Evolutionary conservation across 2,329 filamentous ascomycete genomes (phyloP).

Genomic region (Zarea fungicola): DNA sequence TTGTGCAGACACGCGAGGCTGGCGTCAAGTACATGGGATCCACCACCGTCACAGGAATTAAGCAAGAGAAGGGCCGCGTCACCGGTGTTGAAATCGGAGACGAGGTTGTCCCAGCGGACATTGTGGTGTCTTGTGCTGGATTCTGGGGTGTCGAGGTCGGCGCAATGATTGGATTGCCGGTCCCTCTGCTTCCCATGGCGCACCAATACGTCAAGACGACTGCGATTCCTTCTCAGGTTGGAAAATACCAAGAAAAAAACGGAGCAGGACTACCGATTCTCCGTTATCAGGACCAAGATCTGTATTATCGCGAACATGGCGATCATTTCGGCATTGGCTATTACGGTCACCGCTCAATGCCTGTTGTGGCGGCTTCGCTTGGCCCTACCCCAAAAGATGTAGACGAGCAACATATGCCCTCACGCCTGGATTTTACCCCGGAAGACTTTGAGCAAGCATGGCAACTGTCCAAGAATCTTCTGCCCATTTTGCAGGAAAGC

Average conservation of each 20-base stretch:
- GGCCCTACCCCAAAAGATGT: slow-evolving; percentile 49
- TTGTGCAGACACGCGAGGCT: slow-evolving; percentile 50
- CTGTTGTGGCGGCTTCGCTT: slow-evolving; percentile 49
- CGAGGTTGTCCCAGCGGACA: slow-evolving; percentile 50
- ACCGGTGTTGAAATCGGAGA: slow-evolving; percentile 50
- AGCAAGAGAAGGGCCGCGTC: slow-evolving; percentile 41
- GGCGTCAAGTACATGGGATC: slow-evolving; percentile 53
- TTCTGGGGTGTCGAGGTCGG: slow-evolving; percentile 64
- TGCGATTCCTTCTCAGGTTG: slow-evolving; percentile 37
- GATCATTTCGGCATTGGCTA: slow-evolving; percentile 59
- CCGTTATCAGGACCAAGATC: slow-evolving; percentile 57
- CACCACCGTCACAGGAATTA: slow-evolving; percentile 54
- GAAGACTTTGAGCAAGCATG: slow-evolving; percentile 58
- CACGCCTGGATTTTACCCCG: slow-evolving; percentile 52
- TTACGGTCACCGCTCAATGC: slow-evolving; percentile 59
- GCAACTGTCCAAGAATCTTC: slow-evolving; percentile 48
- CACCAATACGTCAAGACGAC: slow-evolving; percentile 62
- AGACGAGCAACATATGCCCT: slow-evolving; percentile 58
- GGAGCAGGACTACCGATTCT: slow-evolving; percentile 53
- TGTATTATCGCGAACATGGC: slow-evolving; percentile 62
- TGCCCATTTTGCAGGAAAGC: slow-evolving; percentile 46
- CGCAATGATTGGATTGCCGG: slow-evolving; percentile 51
- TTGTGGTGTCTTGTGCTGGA: slow-evolving; percentile 58
- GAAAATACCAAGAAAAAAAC: slow-evolving; percentile 34
- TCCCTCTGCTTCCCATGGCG: slow-evolving; percentile 55